These are phyloP conservation scores for Daldinia childiae DNA, from an alignment of 495 filamentous ascomycete genomes.

Conservation along the genomic window DNA sequence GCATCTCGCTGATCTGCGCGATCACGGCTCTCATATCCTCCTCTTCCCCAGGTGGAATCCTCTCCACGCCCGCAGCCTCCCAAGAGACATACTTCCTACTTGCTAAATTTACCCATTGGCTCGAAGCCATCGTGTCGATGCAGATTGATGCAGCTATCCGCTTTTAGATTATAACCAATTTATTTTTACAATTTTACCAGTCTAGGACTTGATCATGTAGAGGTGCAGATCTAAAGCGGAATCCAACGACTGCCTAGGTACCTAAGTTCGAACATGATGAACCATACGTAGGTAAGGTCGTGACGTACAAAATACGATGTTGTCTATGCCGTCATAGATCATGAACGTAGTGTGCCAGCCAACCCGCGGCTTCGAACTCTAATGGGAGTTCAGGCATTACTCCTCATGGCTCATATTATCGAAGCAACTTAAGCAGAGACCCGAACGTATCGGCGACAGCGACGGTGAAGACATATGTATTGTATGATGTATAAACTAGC, in stretches of 20 bases:
- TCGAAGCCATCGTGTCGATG: constrained; percentile 11
- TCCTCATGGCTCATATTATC: not conserved
- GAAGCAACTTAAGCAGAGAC: not conserved
- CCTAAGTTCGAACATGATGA: not conserved
- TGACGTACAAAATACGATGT: constrained; percentile 16
- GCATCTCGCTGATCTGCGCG: constrained; percentile 58
- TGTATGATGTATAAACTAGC: constrained; percentile 2
- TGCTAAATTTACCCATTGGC: constrained; percentile 10
- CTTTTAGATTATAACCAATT: not conserved
- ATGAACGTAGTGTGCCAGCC: not conserved
- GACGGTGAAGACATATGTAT: not conserved
- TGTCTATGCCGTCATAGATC: constrained; percentile 20
- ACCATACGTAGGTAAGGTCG: not conserved
- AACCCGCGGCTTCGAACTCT: constrained; percentile 1
- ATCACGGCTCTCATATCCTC: constrained; percentile 59
- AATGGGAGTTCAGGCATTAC: not conserved
- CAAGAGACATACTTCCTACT: constrained; percentile 52
- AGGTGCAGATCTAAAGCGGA: not conserved
- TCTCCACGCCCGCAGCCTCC: constrained; percentile 57
- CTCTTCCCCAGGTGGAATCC: constrained; percentile 52
- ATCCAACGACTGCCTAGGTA: not conserved
- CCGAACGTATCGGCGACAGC: not conserved
- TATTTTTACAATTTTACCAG: not conserved
- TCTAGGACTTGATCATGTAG: constrained; percentile 3
- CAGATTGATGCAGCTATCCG: not conserved